phyloP scores from a whole-genome alignment of 2,329 filamentous ascomycete genomes.

The Graphilbum ipis-grandicollis region DNA sequence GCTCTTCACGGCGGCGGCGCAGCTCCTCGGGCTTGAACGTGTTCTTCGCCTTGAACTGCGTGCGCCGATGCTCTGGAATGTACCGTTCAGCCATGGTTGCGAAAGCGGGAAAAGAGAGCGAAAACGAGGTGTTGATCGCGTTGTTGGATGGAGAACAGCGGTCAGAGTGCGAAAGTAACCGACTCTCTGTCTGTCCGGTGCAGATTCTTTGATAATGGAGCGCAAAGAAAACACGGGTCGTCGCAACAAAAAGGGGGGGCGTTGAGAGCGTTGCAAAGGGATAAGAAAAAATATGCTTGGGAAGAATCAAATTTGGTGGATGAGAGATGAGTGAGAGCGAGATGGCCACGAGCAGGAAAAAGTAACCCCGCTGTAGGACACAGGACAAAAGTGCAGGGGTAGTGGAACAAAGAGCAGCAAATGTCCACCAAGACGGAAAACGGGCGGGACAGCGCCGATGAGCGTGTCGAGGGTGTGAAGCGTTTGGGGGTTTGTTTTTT shows the following conservation, averaged over 20 bases:
- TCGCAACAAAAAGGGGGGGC: neutral
- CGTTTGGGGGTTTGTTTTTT: too few relatives aligned
- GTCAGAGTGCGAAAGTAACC: too few relatives aligned
- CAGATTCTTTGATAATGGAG: too few relatives aligned
- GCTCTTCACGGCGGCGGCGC: slow-evolving; percentile 92
- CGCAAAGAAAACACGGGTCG: too few relatives aligned
- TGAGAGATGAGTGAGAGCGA: too few relatives aligned
- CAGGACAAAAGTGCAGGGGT: neutral
- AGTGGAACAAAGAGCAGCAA: neutral
- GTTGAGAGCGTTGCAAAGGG: neutral
- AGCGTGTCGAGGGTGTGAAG: too few relatives aligned
- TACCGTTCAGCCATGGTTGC: slow-evolving; percentile 92
- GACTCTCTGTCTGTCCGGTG: too few relatives aligned
- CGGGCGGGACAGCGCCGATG: too few relatives aligned
- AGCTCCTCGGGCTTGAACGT: slow-evolving; percentile 99
- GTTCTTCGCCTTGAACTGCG: slow-evolving; percentile 98
- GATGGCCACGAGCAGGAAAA: neutral
- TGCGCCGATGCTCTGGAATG: slow-evolving; percentile 97
- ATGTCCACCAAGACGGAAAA: too few relatives aligned
- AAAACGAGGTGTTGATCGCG: neutral
- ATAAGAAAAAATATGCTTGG: neutral
- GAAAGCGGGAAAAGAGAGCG: neutral
- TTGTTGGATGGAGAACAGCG: too few relatives aligned
- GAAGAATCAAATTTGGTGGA: too few relatives aligned
- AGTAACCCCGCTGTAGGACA: neutral